phyloP scores from a whole-genome alignment of 148 eudicot genomes.

The Rhododendron mucronatum region DNA sequence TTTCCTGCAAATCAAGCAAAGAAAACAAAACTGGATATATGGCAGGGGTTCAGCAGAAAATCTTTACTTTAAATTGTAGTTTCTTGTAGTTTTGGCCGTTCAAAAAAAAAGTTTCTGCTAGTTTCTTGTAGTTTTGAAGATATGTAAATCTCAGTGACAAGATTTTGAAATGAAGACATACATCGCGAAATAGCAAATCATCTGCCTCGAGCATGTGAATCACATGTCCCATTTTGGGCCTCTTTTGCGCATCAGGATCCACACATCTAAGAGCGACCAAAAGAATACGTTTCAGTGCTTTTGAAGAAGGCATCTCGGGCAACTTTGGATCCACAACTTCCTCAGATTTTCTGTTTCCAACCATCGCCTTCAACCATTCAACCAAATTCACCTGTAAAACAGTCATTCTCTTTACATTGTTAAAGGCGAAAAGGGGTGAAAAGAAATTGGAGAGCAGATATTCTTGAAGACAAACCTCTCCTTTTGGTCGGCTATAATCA shows the following conservation, averaged over 20 bases:
- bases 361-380: conserved; percentile 84
- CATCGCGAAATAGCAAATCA: conserved; percentile 64
- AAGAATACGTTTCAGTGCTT: conserved; percentile 67
- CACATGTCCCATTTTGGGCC: conserved; percentile 91
- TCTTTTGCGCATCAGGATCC: conserved; percentile 74
- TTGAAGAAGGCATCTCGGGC: conserved; percentile 68
- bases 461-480: conserved; percentile 46
- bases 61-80: neutral
- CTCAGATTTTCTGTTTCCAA: conserved; percentile 69
- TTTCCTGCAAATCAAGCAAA: conserved; percentile 44
- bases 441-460: neutral
- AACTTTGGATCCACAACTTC: conserved; percentile 84
- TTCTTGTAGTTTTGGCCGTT: neutral
- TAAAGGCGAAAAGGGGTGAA: neutral
- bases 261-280: conserved; percentile 79
- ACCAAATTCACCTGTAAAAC: conserved; percentile 62
- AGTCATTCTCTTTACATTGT: neutral
- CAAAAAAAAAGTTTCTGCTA: neutral
- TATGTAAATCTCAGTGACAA: neutral
- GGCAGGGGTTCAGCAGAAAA: neutral
- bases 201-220: conserved; percentile 93
- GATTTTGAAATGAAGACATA: conserved; percentile 20
- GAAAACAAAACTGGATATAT: neutral
- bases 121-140: neutral
- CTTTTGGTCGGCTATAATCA: conserved; percentile 73